Conservation (phyloP, 2,329 filamentous ascomycete genomes). For the Pseudogymnoascus sp. region DNA sequence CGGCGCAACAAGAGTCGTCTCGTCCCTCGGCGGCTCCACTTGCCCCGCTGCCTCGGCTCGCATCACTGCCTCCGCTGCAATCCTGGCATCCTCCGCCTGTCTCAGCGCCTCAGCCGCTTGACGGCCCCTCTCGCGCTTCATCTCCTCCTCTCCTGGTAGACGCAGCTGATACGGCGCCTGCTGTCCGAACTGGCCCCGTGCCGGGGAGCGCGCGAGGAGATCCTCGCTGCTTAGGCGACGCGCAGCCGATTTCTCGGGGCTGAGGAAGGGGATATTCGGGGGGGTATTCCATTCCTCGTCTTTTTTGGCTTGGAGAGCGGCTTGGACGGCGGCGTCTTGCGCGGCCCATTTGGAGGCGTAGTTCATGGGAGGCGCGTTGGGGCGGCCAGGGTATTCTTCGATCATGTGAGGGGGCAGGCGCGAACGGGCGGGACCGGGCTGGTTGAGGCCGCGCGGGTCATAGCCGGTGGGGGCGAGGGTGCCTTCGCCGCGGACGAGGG, state of each 20-base stretch:
- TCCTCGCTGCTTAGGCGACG: slow-evolving; percentile 21
- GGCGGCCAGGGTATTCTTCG: neutral
- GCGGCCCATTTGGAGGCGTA: neutral
- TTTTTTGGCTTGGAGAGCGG: neutral
- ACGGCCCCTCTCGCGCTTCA: neutral
- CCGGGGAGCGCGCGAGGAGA: slow-evolving; percentile 24
- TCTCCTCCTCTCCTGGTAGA: slow-evolving; percentile 13
- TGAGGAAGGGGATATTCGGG: neutral
- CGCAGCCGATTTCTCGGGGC: neutral
- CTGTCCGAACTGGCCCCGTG: slow-evolving; percentile 19
- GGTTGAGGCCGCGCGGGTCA: slow-evolving; percentile 19
- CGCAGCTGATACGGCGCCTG: slow-evolving; percentile 26
- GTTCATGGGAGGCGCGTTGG: neutral
- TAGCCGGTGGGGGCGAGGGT: slow-evolving; percentile 20
- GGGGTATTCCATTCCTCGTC: neutral
- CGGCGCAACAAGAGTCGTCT: neutral
- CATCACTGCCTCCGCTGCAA: neutral
- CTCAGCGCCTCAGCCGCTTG: neutral
- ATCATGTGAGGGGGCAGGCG: neutral
- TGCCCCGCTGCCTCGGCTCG: neutral
- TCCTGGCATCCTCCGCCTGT: neutral
- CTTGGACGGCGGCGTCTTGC: neutral
- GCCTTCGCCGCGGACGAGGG: slow-evolving; percentile 24
- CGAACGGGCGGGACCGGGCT: neutral
- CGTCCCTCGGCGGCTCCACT: neutral